Evolutionary conservation across 768 basidiomycete species (phyloP).

Genomic region (Tricholoma sp.): DNA sequence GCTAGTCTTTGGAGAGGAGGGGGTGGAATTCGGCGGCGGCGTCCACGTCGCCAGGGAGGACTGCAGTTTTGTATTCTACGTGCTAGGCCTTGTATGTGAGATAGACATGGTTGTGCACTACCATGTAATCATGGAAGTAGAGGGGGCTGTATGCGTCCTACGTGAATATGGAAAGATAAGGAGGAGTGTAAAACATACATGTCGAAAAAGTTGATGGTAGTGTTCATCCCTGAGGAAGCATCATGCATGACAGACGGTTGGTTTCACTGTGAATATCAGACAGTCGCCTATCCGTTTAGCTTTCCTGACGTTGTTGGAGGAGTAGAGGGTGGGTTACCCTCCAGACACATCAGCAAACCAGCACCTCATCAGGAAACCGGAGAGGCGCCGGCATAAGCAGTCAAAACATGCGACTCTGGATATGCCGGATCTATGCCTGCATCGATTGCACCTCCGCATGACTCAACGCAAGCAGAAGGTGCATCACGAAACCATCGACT

Average conservation of each 20-base stretch:
- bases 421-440: no score
- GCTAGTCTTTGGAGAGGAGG: no score
- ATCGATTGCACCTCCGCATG: conserved; percentile 16
- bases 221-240: conserved; percentile 92
- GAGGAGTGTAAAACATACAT: conserved; percentile 48
- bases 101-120: conserved; percentile 91
- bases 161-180: not conserved
- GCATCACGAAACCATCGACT: conserved; percentile 28
- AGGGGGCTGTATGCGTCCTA: conserved; percentile 47
- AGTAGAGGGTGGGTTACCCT: conserved; percentile 36
- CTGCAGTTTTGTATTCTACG: conserved; percentile 93
- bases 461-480: conserved; percentile 20
- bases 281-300: conserved; percentile 99
- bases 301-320: conserved; percentile 59
- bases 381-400: no score
- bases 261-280: conserved; percentile 91
- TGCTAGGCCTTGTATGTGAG: conserved; percentile 94
- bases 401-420: no score
- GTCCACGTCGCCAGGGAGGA: conserved; percentile 88
- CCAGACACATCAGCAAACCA: conserved; percentile 91
- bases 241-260: conserved; percentile 89
- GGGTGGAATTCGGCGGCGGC: conserved; percentile 79
- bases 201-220: conserved; percentile 93
- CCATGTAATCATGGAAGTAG: conserved; percentile 93
- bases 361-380: no score